These are phyloP conservation scores for Myxozyma sirexii DNA, from an alignment of 805 yeast genomes.

Conservation along the genomic window DNA sequence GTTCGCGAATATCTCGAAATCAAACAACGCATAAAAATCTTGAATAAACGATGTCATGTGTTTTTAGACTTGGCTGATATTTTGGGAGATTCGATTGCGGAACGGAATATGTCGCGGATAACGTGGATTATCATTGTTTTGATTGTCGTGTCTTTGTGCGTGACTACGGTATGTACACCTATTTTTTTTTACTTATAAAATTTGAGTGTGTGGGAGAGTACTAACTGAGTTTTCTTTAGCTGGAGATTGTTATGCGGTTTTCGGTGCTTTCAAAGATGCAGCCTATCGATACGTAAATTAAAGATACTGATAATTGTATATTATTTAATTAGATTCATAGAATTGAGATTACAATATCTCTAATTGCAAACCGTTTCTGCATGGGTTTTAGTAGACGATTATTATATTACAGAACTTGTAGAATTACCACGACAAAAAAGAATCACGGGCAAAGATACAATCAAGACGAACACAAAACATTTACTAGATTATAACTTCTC, in stretches of 20 bases:
- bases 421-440: no score
- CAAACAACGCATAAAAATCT: conserved; percentile 89
- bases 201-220: neutral
- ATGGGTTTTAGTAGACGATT: no score
- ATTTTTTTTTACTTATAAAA: neutral
- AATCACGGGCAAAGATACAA: no score
- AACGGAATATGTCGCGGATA: conserved; percentile 80
- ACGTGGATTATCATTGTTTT: conserved; percentile 87
- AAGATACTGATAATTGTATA: neutral
- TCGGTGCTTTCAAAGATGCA: conserved; percentile 7
- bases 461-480: no score
- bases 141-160: conserved; percentile 74
- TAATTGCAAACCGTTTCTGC: no score
- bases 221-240: conserved; percentile 1
- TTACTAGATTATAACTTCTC: conserved; percentile 6
- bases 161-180: conserved; percentile 49
- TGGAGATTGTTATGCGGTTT: conserved; percentile 19
- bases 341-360: no score
- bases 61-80: conserved; percentile 92
- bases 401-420: no score
- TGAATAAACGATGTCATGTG: conserved; percentile 91
- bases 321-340: neutral
- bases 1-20: conserved; percentile 91
- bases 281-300: neutral
- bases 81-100: conserved; percentile 91